Conservation (phyloP, 495 filamentous ascomycete species). For the Umbilicaria muhlenbergii region DNA sequence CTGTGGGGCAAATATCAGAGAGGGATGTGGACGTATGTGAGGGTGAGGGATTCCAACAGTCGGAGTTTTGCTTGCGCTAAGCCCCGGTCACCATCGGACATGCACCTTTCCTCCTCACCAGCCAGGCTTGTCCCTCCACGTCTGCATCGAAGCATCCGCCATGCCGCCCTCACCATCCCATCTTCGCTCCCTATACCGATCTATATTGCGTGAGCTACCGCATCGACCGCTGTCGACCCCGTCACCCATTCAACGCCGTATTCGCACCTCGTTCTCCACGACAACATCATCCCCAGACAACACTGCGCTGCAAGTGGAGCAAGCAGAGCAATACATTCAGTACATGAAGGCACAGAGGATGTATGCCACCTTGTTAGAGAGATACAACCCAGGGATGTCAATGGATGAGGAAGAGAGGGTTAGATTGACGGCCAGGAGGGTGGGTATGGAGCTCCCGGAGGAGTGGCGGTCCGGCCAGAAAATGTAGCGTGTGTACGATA, state of each 20-base stretch:
- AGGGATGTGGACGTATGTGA: constrained; percentile 1
- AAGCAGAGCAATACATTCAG: constrained; percentile 59
- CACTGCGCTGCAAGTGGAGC: constrained; percentile 27
- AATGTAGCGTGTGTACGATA: too few relatives aligned
- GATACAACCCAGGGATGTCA: constrained; percentile 82
- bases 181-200: constrained; percentile 70
- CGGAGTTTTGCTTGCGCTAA: too few relatives aligned
- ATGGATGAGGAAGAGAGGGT: constrained; percentile 78
- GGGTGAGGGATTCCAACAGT: constrained; percentile 1
- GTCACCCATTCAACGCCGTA: constrained; percentile 27
- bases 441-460: constrained; percentile 74
- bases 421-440: constrained; percentile 65
- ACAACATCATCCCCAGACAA: constrained; percentile 38
- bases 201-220: constrained; percentile 82
- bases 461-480: constrained; percentile 20
- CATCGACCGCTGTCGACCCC: constrained; percentile 39
- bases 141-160: too few relatives aligned
- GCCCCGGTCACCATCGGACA: too few relatives aligned
- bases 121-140: too few relatives aligned
- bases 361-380: constrained; percentile 65
- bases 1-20: too few relatives aligned
- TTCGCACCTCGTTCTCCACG: constrained; percentile 36
- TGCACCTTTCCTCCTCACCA: too few relatives aligned
- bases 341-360: constrained; percentile 71
- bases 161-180: constrained; percentile 20